Evolutionary conservation across 306 rosid species (phyloP).

Genomic region (Chamaecrista fasciculata): DNA sequence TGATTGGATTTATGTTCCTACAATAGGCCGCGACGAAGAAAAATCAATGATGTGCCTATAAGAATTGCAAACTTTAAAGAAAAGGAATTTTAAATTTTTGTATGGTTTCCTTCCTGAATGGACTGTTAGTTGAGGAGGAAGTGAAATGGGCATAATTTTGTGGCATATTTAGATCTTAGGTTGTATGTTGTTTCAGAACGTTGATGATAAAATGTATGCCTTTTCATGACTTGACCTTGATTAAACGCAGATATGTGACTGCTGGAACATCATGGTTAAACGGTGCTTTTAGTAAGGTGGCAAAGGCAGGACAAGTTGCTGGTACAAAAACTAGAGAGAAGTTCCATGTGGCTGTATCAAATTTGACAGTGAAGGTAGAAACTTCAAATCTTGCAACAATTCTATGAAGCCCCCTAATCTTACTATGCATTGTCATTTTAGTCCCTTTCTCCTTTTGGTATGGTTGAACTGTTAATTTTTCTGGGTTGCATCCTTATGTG

Average conservation of each 20-base stretch:
- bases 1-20: background rate
- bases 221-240: conserved; percentile 12
- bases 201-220: conserved; percentile 19
- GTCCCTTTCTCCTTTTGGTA: background rate
- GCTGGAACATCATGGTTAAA: conserved; percentile 79
- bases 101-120: too few relatives aligned
- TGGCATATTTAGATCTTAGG: background rate
- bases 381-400: conserved; percentile 23
- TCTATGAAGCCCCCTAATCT: background rate
- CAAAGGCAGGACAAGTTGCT: conserved; percentile 81
- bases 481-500: background rate
- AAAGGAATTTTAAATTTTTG: conserved; percentile 1
- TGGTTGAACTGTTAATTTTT: conserved; percentile 8
- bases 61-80: too few relatives aligned
- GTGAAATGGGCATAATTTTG: background rate
- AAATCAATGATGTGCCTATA: too few relatives aligned
- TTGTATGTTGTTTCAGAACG: background rate
- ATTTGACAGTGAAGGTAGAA: conserved; percentile 70
- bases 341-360: conserved; percentile 74
- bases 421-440: background rate
- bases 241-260: conserved; percentile 67
- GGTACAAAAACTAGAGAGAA: conserved; percentile 87
- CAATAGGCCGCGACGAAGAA: background rate
- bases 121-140: background rate
- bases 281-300: conserved; percentile 82